Percentiles rank a stretch among this genome's conserved stretches.
Conservation (phyloP, 1,284 basidiomycete genomes). For the Rhodotorula sp. region DNA sequence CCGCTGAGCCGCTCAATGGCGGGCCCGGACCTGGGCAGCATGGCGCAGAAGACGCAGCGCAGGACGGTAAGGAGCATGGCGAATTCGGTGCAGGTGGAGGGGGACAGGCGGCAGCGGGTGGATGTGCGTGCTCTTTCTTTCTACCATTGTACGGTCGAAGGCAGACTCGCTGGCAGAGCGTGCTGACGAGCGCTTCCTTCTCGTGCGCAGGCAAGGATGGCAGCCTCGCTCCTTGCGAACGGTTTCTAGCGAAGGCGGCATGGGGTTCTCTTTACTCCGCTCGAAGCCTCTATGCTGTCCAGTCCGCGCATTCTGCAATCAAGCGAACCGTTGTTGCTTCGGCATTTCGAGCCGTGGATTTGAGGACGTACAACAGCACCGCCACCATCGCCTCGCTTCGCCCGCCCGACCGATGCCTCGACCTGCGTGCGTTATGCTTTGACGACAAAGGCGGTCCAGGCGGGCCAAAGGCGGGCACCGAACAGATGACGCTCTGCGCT, state of each 20-base stretch:
- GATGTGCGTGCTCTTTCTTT: constrained; percentile 23
- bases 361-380: no score
- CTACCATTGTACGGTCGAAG: neutral
- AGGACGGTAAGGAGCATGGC: constrained; percentile 40
- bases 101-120: constrained; percentile 34
- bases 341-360: no score
- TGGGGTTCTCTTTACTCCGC: neutral
- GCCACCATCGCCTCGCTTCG: no score
- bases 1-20: neutral
- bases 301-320: neutral
- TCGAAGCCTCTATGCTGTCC: neutral
- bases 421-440: no score
- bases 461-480: no score
- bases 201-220: constrained; percentile 32
- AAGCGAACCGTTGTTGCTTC: neutral
- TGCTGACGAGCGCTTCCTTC: neutral
- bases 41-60: constrained; percentile 29
- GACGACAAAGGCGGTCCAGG: no score
- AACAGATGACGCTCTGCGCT: no score
- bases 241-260: constrained; percentile 25
- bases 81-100: constrained; percentile 38
- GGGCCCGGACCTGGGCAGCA: constrained; percentile 12
- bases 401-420: no score
- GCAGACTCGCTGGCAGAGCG: neutral
- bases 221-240: constrained; percentile 42